Percentiles rank a stretch among this genome's conserved stretches.
phyloP scores from a whole-genome alignment of 1,139 yeast genomes.

The Geotrichum cucujoidarum region DNA sequence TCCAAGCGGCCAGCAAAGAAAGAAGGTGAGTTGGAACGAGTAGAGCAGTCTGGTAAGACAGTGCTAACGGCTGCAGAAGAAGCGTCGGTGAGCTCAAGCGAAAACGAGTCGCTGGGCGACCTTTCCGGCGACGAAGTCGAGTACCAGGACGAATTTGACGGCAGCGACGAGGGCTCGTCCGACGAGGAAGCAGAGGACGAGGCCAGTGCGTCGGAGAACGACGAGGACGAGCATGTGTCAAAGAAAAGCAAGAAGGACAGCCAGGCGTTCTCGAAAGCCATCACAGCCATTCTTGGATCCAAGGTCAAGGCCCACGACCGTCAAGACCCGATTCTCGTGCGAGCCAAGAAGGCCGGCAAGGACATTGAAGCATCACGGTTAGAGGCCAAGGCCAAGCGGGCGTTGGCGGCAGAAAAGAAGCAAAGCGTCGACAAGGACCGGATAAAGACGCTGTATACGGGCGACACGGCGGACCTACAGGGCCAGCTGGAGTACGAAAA shows the following conservation, averaged over 20 bases:
- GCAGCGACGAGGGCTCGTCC: constrained; percentile 18
- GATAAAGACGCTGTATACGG: constrained; percentile 31
- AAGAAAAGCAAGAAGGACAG: constrained; percentile 52
- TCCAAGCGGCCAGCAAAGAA: constrained; percentile 3
- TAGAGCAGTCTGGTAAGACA: no score
- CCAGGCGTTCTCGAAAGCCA: constrained; percentile 71
- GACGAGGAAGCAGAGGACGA: constrained; percentile 22
- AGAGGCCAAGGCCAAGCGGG: constrained; percentile 76
- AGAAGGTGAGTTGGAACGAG: no score
- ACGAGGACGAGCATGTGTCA: constrained; percentile 25
- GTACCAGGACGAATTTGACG: constrained; percentile 20
- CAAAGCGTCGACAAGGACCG: constrained; percentile 63
- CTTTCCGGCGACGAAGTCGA: constrained; percentile 17
- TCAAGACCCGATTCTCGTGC: constrained; percentile 81
- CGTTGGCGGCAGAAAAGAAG: constrained; percentile 67
- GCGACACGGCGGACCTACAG: constrained; percentile 46
- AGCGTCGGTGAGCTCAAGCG: constrained; percentile 6
- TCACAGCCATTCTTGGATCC: constrained; percentile 78
- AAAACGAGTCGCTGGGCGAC: constrained; percentile 5
- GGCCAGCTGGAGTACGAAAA: constrained; percentile 64
- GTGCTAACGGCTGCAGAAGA: not conserved
- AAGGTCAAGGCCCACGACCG: constrained; percentile 84
- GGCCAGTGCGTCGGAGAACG: constrained; percentile 19
- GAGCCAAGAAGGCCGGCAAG: constrained; percentile 57
- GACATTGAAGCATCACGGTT: constrained; percentile 75